Conservation (phyloP, 768 basidiomycete genomes). For the Pisolithus sp. region DNA sequence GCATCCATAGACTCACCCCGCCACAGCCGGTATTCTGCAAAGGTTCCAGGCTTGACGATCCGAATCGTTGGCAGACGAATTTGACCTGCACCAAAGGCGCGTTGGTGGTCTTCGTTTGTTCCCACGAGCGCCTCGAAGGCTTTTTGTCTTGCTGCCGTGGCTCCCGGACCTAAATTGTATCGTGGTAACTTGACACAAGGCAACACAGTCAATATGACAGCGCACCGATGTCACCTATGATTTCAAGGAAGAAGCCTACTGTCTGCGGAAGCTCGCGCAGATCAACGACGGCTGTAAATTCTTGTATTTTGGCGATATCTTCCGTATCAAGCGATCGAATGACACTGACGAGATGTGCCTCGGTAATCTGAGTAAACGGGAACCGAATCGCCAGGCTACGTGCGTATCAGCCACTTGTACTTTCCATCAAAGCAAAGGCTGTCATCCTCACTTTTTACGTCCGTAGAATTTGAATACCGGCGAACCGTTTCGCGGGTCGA, state of each 20-base stretch:
- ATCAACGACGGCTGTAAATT: constrained; percentile 15
- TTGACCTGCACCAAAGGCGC: not conserved
- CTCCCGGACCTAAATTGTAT: constrained; percentile 3
- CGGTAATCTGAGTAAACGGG: constrained; percentile 3
- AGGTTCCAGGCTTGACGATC: constrained; percentile 8
- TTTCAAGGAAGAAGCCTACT: constrained; percentile 15
- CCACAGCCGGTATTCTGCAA: constrained; percentile 6
- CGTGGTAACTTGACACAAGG: not conserved
- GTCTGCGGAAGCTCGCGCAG: constrained; percentile 3
- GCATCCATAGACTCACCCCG: constrained; percentile 4
- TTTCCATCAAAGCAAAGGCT: too few relatives aligned
- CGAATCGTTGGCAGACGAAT: constrained; percentile 9
- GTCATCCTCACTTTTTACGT: too few relatives aligned
- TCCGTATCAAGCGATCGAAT: not conserved
- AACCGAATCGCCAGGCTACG: constrained; percentile 3
- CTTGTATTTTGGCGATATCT: constrained; percentile 3
- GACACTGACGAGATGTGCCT: constrained; percentile 5
- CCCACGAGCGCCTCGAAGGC: constrained; percentile 5
- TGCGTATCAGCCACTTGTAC: too few relatives aligned
- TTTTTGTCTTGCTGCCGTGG: not conserved
- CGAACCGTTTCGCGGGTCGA: not conserved
- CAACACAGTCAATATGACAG: not conserved
- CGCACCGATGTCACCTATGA: constrained; percentile 8
- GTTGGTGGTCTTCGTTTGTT: not conserved
- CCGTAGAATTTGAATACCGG: too few relatives aligned